Evolutionary conservation across 768 basidiomycete species (phyloP).

Genomic region (Macrocybe gigantea): DNA sequence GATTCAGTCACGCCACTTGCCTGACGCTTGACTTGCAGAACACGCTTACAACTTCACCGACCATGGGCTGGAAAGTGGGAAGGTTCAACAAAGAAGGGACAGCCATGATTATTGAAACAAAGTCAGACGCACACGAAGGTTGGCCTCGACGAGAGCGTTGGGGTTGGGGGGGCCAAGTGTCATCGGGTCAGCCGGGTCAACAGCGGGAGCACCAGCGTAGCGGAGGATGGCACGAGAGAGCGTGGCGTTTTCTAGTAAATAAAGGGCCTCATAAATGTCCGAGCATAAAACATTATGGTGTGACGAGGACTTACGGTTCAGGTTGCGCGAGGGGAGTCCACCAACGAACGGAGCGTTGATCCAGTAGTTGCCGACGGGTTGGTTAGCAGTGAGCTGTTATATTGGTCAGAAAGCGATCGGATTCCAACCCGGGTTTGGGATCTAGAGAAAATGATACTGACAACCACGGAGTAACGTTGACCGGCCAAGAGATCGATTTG

Average conservation of each 20-base stretch:
- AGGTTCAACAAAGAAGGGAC: too few relatives aligned
- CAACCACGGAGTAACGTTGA: conserved; percentile 36
- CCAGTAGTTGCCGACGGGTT: conserved; percentile 37
- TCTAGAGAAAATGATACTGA: conserved; percentile 8
- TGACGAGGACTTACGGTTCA: conserved; percentile 14
- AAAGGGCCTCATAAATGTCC: neutral
- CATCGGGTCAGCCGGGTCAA: conserved; percentile 22
- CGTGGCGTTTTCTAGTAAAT: conserved; percentile 19
- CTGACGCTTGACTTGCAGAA: too few relatives aligned
- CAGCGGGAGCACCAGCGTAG: conserved; percentile 24
- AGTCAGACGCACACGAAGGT: too few relatives aligned
- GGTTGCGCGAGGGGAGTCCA: conserved; percentile 16
- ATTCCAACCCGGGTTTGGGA: neutral
- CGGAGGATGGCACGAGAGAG: conserved; percentile 27
- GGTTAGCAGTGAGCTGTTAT: conserved; percentile 22
- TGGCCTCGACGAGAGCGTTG: too few relatives aligned
- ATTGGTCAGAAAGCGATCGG: neutral
- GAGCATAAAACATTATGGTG: neutral
- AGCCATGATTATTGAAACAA: too few relatives aligned
- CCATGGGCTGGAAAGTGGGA: too few relatives aligned
- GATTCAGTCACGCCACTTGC: too few relatives aligned
- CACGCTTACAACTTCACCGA: too few relatives aligned
- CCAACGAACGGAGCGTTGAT: conserved; percentile 23
- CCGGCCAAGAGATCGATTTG: conserved; percentile 32
- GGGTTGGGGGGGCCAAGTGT: conserved; percentile 11